These are phyloP conservation scores for Diplogelasinospora grovesii DNA, from an alignment of 495 filamentous ascomycete species.

Conservation along the genomic window DNA sequence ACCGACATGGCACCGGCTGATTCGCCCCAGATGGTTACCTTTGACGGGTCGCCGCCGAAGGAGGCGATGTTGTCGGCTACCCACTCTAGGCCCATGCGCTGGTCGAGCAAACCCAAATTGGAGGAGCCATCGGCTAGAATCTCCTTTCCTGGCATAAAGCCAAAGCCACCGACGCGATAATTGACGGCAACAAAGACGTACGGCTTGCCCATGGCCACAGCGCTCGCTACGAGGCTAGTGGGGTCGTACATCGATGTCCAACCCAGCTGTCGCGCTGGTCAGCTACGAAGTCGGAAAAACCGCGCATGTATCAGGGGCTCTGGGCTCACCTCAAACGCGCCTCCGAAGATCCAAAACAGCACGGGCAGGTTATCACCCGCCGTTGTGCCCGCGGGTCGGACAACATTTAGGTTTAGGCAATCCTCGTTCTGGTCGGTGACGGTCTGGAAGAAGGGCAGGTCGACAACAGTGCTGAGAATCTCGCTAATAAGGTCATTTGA, in stretches of 20 bases:
- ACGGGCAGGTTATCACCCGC: conserved; percentile 55
- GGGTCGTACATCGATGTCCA: conserved; percentile 55
- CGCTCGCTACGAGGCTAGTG: conserved; percentile 43
- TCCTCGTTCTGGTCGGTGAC: conserved; percentile 51
- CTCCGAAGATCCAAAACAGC: conserved; percentile 69
- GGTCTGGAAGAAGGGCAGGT: conserved; percentile 53
- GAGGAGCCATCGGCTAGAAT: conserved; percentile 57
- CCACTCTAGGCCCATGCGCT: conserved; percentile 59
- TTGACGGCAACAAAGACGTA: conserved; percentile 58
- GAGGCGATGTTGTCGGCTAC: conserved; percentile 58
- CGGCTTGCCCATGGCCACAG: conserved; percentile 50
- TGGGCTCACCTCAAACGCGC: conserved; percentile 55
- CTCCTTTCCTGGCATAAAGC: conserved; percentile 57
- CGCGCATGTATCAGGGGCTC: not conserved
- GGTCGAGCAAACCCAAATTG: conserved; percentile 58
- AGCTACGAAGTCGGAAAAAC: conserved; percentile 1
- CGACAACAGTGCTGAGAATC: conserved; percentile 45
- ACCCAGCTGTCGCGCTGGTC: conserved; percentile 27
- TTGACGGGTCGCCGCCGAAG: conserved; percentile 61
- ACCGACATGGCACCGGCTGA: conserved; percentile 68
- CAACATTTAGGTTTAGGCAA: conserved; percentile 59
- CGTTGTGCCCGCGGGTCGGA: conserved; percentile 53
- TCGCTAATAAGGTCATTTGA: conserved; percentile 32
- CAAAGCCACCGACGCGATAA: conserved; percentile 55
- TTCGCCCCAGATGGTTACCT: conserved; percentile 69